These are phyloP conservation scores for Hericium erinaceus DNA, from an alignment of 768 basidiomycete genomes.

Conservation along the genomic window DNA sequence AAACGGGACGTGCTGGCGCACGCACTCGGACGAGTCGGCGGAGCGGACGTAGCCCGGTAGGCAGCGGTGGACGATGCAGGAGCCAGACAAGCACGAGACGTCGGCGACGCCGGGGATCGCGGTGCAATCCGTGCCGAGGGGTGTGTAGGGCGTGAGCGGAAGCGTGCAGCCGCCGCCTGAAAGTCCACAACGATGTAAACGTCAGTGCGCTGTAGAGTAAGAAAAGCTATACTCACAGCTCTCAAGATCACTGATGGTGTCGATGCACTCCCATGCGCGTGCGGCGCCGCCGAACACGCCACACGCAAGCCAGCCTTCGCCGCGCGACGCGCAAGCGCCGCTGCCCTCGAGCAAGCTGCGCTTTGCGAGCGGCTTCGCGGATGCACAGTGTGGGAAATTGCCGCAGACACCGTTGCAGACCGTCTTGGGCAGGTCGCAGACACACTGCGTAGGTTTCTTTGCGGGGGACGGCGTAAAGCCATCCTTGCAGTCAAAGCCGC, in stretches of 20 bases:
- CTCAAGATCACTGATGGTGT: conserved; percentile 38
- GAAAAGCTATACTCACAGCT: conserved; percentile 34
- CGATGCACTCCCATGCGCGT: conserved; percentile 39
- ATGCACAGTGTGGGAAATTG: conserved; percentile 17
- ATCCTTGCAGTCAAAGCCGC: conserved; percentile 37
- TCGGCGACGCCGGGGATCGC: conserved; percentile 38
- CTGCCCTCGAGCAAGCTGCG: conserved; percentile 27
- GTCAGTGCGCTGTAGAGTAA: background rate
- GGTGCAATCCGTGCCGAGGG: conserved; percentile 41
- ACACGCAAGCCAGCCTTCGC: conserved; percentile 30
- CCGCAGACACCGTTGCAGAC: conserved; percentile 43
- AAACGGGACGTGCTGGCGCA: background rate
- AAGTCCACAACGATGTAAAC: background rate
- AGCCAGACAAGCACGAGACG: conserved; percentile 36
- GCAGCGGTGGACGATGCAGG: conserved; percentile 38
- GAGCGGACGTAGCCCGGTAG: conserved; percentile 28
- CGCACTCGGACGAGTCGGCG: conserved; percentile 13
- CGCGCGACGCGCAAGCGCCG: conserved; percentile 2
- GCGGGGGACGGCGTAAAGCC: conserved; percentile 28
- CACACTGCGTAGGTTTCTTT: conserved; percentile 29
- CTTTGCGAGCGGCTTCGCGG: conserved; percentile 16
- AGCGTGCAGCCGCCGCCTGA: conserved; percentile 41
- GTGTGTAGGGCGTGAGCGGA: conserved; percentile 20
- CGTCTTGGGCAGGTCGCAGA: conserved; percentile 31
- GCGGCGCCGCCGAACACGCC: conserved; percentile 30